Percentiles rank a stretch among this genome's conserved stretches.
phyloP scores from a whole-genome alignment of 371 early-diverging fungal species.

The Polyrhizophydium stewartii region DNA sequence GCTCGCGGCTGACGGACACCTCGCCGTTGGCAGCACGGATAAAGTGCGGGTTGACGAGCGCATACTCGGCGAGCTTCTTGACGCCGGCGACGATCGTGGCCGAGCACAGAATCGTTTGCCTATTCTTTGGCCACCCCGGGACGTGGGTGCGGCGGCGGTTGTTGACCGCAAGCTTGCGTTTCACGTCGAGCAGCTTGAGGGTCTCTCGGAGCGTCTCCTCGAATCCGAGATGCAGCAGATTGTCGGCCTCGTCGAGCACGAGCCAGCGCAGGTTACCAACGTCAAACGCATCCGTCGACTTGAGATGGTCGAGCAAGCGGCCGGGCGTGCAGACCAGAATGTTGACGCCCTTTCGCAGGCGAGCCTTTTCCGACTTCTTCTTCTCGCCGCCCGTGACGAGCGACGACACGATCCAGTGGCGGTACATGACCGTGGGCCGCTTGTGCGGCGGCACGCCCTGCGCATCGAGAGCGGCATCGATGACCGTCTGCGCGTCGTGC shows the following conservation, averaged over 20 bases:
- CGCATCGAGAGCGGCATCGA: slow-evolving; percentile 9
- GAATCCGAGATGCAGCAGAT: slow-evolving; percentile 61
- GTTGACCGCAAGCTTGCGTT: slow-evolving; percentile 11
- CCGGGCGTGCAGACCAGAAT: slow-evolving; percentile 68
- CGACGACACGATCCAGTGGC: slow-evolving; percentile 90
- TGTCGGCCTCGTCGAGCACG: slow-evolving; percentile 71
- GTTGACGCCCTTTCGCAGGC: slow-evolving; percentile 71
- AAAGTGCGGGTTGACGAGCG: slow-evolving; percentile 63
- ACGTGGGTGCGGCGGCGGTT: slow-evolving; percentile 16
- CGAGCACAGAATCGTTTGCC: slow-evolving; percentile 87
- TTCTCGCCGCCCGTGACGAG: slow-evolving; percentile 90
- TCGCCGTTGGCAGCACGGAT: slow-evolving; percentile 15
- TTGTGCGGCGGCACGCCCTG: background rate
- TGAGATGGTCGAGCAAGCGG: slow-evolving; percentile 65
- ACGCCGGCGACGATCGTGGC: slow-evolving; percentile 87
- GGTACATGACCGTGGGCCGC: slow-evolving; percentile 1
- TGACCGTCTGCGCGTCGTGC: slow-evolving; percentile 21
- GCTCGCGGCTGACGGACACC: slow-evolving; percentile 11
- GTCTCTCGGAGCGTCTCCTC: slow-evolving; percentile 44
- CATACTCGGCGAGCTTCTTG: slow-evolving; percentile 72
- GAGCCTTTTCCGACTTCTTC: slow-evolving; percentile 86
- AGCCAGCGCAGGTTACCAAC: slow-evolving; percentile 45
- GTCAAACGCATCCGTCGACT: slow-evolving; percentile 49
- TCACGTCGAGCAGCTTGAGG: slow-evolving; percentile 27
- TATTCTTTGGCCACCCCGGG: slow-evolving; percentile 27